Evolutionary conservation across 2,329 filamentous ascomycete species (phyloP).

Genomic region (Microdochium nivale): DNA sequence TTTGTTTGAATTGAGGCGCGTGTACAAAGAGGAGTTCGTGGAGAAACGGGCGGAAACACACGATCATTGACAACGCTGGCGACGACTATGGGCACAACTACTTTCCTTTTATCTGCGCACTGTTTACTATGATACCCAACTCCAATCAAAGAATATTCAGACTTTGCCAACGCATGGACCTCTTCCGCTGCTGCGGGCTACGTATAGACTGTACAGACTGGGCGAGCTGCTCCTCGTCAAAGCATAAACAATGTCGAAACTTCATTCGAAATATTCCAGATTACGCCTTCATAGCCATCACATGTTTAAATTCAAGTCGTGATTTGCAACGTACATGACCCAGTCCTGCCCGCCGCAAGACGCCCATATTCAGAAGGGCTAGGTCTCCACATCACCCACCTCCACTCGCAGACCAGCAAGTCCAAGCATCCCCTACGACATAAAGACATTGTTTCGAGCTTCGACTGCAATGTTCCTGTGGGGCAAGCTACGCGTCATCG

Average conservation of each 20-base stretch:
- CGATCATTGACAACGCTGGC: neutral
- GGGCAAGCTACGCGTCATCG: neutral
- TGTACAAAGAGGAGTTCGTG: conserved; percentile 35
- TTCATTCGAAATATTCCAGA: too few species aligned
- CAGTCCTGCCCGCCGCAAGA: too few species aligned
- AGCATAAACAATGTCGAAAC: too few species aligned
- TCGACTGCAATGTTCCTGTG: neutral
- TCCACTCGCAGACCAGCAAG: neutral
- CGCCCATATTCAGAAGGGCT: neutral
- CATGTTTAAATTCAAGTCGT: too few species aligned
- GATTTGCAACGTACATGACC: too few species aligned
- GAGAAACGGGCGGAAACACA: conserved; percentile 8
- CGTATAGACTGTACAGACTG: too few species aligned
- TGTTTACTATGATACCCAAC: neutral
- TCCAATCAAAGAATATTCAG: neutral
- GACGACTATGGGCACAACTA: neutral
- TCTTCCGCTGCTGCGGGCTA: too few species aligned
- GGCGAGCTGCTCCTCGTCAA: too few species aligned
- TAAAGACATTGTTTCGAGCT: neutral
- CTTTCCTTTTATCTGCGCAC: neutral
- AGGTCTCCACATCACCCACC: neutral
- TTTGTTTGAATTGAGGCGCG: conserved; percentile 69
- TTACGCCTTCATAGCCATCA: too few species aligned
- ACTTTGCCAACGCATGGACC: too few species aligned
- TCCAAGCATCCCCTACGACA: neutral